Evolutionary conservation across 2,329 filamentous ascomycete species (phyloP), one percentile per base, ranked within the genome.

Genomic region (Claviceps sp.): DNA sequence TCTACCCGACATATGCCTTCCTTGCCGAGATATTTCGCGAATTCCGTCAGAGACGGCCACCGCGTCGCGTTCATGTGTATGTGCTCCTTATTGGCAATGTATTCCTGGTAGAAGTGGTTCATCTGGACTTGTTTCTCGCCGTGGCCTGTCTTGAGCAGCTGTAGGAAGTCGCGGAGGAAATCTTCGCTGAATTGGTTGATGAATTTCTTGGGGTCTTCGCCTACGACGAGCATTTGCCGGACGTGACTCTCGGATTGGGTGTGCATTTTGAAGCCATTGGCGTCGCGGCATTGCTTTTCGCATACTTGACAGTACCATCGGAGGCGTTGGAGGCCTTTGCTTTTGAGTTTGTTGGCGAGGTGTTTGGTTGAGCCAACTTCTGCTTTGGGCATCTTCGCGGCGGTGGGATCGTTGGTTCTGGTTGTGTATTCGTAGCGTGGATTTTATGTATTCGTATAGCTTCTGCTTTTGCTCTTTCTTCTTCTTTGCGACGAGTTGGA

Each of bases 91-190:
- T 91, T 85, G 16, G 81, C 77, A 59, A 97, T 96, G 61, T 95
- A 93, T 38, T 90, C 84, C 65, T 97, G 88, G 69, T 98, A 98
- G 66, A 97, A 97, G 55, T 87, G 83, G 63, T 98, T 98, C 50
- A 90, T 80, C 37, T 90, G 79, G 1, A 97, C 82, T 60, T 82
- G 79, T 67, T 98, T 98, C 68, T 95, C 89, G 56, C 89, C 88
- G 62, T 98, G 93, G 0, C 84, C 80, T 0, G 90, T 95, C 53
- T 81, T 78, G 6, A 98, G 74, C 2, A 93, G 73, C 53, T 81
- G 74, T 1, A 94, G 57, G 60, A 95, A 95, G 63, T 94, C 87
- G 54, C 78, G 77, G 56, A 85, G 71, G 66, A 98, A 98, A 59
- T 95, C 80, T 55, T 79, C 79, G 66, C 80, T 87, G 72, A 82